A percentile compares a stretch with the other conserved stretches of the same genome.
phyloP scores from a whole-genome alignment of 371 early-diverging fungal species.

The Haplosporangium sp. region DNA sequence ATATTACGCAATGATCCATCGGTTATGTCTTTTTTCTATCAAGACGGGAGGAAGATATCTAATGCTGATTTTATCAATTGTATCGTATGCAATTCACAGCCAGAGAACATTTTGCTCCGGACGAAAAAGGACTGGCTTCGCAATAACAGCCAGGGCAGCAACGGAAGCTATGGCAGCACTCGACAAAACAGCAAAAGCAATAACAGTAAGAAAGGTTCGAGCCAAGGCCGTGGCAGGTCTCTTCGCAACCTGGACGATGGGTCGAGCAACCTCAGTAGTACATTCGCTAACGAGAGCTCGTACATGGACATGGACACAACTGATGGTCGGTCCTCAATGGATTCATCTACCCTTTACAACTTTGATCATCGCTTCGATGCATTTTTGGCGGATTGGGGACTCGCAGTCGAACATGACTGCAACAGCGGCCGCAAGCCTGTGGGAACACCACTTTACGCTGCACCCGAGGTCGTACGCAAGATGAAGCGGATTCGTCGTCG shows the following conservation, averaged over 20 bases:
- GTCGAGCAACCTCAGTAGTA: conserved; percentile 31
- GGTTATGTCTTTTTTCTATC: no score
- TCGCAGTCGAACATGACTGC: conserved; percentile 50
- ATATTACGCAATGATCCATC: no score
- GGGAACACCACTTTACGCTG: conserved; percentile 49
- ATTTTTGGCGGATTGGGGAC: conserved; percentile 48
- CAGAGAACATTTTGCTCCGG: conserved; percentile 45
- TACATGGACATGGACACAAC: conserved; percentile 20
- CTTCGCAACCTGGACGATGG: conserved; percentile 14
- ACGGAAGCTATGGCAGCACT: not conserved
- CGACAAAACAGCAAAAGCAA: conserved; percentile 6
- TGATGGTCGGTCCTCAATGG: conserved; percentile 39
- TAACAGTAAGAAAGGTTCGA: not conserved
- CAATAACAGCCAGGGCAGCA: conserved; percentile 9
- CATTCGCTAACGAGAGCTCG: conserved; percentile 28
- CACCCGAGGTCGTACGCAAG: conserved; percentile 51
- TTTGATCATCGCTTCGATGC: conserved; percentile 43
- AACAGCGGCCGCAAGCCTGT: conserved; percentile 47
- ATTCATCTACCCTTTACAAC: conserved; percentile 37
- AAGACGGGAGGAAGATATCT: no score
- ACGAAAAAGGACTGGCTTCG: conserved; percentile 45
- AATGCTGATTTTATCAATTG: not conserved
- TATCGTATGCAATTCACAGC: conserved; percentile 10
- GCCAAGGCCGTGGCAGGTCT: not conserved
- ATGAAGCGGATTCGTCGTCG: conserved; percentile 51